Percentiles rank a stretch among this genome's conserved stretches.
These are phyloP conservation scores for Prunus armeniaca DNA, from an alignment of 306 rosid genomes.

Conservation along the genomic window DNA sequence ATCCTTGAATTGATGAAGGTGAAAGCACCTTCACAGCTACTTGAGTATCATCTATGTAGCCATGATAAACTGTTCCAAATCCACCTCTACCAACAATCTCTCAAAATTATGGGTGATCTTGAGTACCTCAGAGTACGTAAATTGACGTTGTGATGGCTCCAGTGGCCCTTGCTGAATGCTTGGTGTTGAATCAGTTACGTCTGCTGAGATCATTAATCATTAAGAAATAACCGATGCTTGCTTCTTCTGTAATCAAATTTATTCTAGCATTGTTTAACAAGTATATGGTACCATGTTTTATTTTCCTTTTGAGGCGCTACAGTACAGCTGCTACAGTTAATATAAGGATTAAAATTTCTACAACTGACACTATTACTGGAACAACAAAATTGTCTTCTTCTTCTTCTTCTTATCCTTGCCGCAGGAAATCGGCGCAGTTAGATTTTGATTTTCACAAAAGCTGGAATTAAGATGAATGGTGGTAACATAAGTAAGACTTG, in stretches of 20 bases:
- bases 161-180: background rate
- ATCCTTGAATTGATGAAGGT: constrained; percentile 33
- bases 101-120: constrained; percentile 41
- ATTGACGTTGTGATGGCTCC: constrained; percentile 16
- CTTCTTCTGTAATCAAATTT: background rate
- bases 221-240: background rate
- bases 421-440: constrained; percentile 29
- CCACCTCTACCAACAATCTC: constrained; percentile 45
- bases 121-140: constrained; percentile 30
- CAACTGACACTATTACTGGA: constrained; percentile 40
- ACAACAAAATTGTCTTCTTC: constrained; percentile 6
- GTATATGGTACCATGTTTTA: constrained; percentile 17
- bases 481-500: background rate
- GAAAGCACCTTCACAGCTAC: constrained; percentile 49
- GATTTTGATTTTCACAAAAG: constrained; percentile 33
- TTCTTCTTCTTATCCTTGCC: background rate
- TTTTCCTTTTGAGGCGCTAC: constrained; percentile 7
- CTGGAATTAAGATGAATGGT: constrained; percentile 20
- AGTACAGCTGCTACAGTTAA: constrained; percentile 16
- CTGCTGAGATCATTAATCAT: background rate
- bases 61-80: constrained; percentile 45
- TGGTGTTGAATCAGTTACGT: background rate
- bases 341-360: constrained; percentile 35
- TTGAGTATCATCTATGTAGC: constrained; percentile 27
- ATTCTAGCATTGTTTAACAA: background rate